Evolutionary conservation across 2,329 filamentous ascomycete species (phyloP).

Genomic region (Colletotrichum karsti): DNA sequence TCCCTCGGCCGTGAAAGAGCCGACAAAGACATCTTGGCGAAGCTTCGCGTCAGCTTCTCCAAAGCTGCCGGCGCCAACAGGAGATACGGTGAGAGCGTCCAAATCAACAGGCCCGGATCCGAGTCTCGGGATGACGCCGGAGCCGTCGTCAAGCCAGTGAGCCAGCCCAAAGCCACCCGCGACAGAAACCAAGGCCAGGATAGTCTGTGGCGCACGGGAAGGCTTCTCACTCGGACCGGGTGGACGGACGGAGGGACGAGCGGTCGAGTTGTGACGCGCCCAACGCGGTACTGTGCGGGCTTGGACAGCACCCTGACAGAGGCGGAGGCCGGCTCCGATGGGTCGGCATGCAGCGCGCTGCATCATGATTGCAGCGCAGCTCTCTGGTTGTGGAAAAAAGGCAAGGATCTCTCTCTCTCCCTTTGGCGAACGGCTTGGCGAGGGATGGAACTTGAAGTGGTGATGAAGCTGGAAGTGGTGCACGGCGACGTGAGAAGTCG

Average conservation of each 20-base stretch:
- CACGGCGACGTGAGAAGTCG: too few species aligned
- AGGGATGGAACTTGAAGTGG: background rate
- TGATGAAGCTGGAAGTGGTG: background rate
- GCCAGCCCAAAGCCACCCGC: background rate
- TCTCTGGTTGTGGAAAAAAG: background rate
- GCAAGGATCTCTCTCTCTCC: background rate
- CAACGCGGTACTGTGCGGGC: background rate
- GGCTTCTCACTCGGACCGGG: background rate
- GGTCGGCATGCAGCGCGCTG: constrained; percentile 11
- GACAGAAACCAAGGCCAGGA: background rate
- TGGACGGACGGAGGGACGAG: background rate
- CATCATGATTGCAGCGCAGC: constrained; percentile 5
- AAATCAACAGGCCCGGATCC: constrained; percentile 9
- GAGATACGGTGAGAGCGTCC: constrained; percentile 1
- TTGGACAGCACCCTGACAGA: background rate
- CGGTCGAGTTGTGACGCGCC: constrained; percentile 7
- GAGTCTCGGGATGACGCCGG: background rate
- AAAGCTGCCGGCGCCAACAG: constrained; percentile 28
- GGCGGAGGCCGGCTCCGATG: background rate
- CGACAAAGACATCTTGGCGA: constrained; percentile 40
- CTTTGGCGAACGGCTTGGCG: background rate
- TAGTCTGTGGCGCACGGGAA: background rate
- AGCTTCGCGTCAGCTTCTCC: constrained; percentile 39
- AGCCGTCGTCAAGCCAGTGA: background rate
- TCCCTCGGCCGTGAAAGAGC: constrained; percentile 34